phyloP scores from a whole-genome alignment of 73 alveolate genomes.

The Paramecium pentaurelia region DNA sequence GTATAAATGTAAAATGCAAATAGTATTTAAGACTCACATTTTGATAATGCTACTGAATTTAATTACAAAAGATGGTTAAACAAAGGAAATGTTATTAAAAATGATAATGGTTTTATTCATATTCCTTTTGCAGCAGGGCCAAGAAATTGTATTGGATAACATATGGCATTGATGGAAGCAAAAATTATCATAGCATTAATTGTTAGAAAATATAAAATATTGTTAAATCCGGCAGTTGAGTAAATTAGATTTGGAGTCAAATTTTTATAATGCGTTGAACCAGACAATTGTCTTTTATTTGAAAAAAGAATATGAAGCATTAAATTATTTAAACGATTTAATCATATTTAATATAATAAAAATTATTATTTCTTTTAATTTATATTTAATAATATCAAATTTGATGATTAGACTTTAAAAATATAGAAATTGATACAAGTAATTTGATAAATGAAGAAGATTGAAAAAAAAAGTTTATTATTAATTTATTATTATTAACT shows the following conservation, averaged over 20 bases:
- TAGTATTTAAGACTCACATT: not conserved
- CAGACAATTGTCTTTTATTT: not conserved
- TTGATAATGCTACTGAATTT: constrained; percentile 25
- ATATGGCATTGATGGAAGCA: constrained; percentile 59
- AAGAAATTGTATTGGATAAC: constrained; percentile 59
- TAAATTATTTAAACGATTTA: no score
- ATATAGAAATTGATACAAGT: no score
- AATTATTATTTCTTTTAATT: no score
- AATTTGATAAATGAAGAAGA: not conserved
- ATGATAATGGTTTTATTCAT: constrained; percentile 26
- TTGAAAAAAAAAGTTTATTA: not conserved
- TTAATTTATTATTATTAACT: no score
- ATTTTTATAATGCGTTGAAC: not conserved
- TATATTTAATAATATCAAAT: not conserved
- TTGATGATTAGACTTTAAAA: not conserved
- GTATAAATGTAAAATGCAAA: not conserved
- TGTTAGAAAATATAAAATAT: not conserved
- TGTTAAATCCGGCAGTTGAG: not conserved
- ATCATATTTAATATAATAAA: not conserved
- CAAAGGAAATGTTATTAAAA: constrained; percentile 5
- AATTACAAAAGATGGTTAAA: constrained; percentile 34
- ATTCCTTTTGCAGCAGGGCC: constrained; percentile 56
- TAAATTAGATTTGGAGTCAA: not conserved
- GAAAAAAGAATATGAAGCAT: not conserved
- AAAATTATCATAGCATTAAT: constrained; percentile 28